Evolutionary conservation across 1,139 yeast species (phyloP), one percentile per base, ranked within the genome.

Genomic region (Yamadazyma jaroonii): DNA sequence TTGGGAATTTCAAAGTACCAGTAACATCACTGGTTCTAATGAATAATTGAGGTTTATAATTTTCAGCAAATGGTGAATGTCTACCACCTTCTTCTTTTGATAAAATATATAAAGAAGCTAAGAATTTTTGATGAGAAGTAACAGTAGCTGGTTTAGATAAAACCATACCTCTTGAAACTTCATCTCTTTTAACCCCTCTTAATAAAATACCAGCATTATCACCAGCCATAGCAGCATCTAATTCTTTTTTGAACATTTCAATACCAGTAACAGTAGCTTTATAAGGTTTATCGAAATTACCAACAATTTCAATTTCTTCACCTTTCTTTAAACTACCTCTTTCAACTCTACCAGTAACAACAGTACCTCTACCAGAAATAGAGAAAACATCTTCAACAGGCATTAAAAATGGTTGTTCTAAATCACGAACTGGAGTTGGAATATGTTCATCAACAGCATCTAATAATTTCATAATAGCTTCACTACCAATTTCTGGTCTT

Each of bases 31-130:
- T 88, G 50, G 98, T 90, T 72, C 97, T 87, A 61, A 90, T 79
- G 71, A 85, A 92, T 77, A 92, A 79, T 74, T 92, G 98, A 48
- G 99, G 98, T 76, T 95, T 87, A 81, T 89, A 92, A 81, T 90
- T 85, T 70, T 84, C 88, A 61, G 95, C 92, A 67, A 92, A 94
- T 49, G 96, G 94, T 49, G 96, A 85, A 75, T 88, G 96, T 74
- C 99, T 92, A 59, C 99, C 99, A 79, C 98, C 98, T 75, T 92
- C 99, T 64, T 92, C 98, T 69, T 88, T 84, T 61, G 95, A 78
- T 64, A 94, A 78, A 50, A 90, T 82, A 71, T 92, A 92, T 62
- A 92, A 72, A 38, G 98, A 90, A 46, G 96, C 94, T 64, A 92
- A 79, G 75, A 92, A 81, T 74, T 87, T 89, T 67, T 84, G 82